Base-by-base conservation (phyloP, 2,329 filamentous ascomycete genomes). In the Myriosclerotinia curreyana region DNA sequence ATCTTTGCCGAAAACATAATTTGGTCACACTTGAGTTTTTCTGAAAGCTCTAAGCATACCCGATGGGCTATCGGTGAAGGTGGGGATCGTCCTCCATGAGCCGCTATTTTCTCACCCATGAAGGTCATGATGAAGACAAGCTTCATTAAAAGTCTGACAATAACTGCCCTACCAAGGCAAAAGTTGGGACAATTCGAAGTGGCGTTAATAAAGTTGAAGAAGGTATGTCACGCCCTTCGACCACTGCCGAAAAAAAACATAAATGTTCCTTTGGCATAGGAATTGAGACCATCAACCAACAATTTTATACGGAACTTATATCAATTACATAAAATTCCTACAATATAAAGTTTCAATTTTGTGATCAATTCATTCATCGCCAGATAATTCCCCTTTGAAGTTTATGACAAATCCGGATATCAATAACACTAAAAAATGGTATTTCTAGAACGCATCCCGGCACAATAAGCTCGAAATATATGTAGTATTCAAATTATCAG, bases 71-170 rank as follows among this genome's bases (percentile, higher is more conserved):
- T 25, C 11, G 22, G 22, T 25, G 5, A 48, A 48, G 5, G n/a
- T 48, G 22, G 22, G 46, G 11, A 6, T 25, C 22, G 9, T 22
- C 46, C 11, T 25, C n/a, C 46, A 48, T 22, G n/a, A 48, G 44
- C 44, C 44, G n/a, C 46, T 48, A 48, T 48, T 48, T 48, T 48
- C 46, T 48, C 46, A 48, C 46, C 4, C 46, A 48, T 22, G n/a
- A 48, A 9, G n/a, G 46, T 3, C 12, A n/a, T 8, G 14, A 48
- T 5, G n/a, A 48, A 12, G 25, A 48, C 11, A 48, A 48, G 46
- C 46, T 48, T 48, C 7, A 25, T 48, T 11, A 12, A 48, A 25
- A 48, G n/a, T 22, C 46, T 25, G 42, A 22, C 42, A 46, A 46
- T 4, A 9, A 22, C 20, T 46, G 17, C 42, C 7, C 7, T 22